Evolutionary conservation across 2,329 filamentous ascomycete species (phyloP).

Genomic region (Cladosporium phlei): DNA sequence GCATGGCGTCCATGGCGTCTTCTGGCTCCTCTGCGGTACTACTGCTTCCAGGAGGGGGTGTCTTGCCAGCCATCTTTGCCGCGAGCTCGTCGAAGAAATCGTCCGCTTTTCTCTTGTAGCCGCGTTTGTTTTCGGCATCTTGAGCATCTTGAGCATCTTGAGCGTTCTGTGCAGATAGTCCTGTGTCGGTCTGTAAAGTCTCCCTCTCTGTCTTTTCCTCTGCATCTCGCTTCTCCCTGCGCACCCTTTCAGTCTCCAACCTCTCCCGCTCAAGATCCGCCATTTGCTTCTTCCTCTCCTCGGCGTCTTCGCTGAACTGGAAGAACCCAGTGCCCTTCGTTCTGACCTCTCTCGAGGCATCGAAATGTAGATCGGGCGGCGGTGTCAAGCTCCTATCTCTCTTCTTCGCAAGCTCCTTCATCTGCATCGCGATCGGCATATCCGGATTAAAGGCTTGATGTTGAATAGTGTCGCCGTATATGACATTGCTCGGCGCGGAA

Average conservation of each 20-base stretch:
- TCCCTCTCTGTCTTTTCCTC: slow-evolving; percentile 41
- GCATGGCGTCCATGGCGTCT: slow-evolving; percentile 15
- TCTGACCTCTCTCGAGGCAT: slow-evolving; percentile 75
- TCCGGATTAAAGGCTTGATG: slow-evolving; percentile 75
- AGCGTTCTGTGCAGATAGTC: slow-evolving; percentile 17
- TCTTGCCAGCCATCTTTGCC: slow-evolving; percentile 27
- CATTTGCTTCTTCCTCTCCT: slow-evolving; percentile 68
- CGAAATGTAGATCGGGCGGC: slow-evolving; percentile 77
- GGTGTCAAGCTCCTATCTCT: slow-evolving; percentile 76
- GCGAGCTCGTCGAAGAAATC: slow-evolving; percentile 62
- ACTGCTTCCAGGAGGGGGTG: not conserved
- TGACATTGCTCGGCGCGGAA: slow-evolving; percentile 62
- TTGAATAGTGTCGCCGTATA: slow-evolving; percentile 83
- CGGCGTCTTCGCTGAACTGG: slow-evolving; percentile 75
- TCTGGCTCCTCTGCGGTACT: slow-evolving; percentile 3
- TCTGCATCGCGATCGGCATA: slow-evolving; percentile 57
- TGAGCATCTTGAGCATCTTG: slow-evolving; percentile 10
- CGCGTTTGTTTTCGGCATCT: slow-evolving; percentile 1
- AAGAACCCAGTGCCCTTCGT: slow-evolving; percentile 90
- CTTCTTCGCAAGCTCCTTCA: slow-evolving; percentile 73
- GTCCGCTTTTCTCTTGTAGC: slow-evolving; percentile 61
- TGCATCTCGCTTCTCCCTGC: slow-evolving; percentile 54
- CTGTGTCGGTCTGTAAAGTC: slow-evolving; percentile 37
- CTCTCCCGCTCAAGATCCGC: slow-evolving; percentile 63
- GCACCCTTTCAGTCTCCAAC: slow-evolving; percentile 61